A percentile compares a stretch with the other conserved stretches of the same genome.
Evolutionary conservation across 257 asterid genomes (phyloP).

Genomic region (Ligustrum vulgare): DNA sequence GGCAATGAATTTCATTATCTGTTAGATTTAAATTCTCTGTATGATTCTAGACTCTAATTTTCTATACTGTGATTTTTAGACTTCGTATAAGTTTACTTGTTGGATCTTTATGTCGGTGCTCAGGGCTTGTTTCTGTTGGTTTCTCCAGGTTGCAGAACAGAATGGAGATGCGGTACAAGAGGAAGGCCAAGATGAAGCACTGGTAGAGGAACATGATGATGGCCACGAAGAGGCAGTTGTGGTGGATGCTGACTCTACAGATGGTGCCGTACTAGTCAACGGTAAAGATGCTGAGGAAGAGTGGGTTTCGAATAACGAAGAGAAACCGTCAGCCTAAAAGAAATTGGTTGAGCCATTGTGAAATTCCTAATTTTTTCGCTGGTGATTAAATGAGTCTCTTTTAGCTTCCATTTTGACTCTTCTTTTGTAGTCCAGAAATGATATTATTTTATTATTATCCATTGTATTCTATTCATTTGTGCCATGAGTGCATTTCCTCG

Average conservation of each 20-base stretch:
- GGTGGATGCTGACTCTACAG: slow-evolving; percentile 82
- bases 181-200: slow-evolving; percentile 40
- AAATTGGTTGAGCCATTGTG: slow-evolving; percentile 72
- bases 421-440: slow-evolving; percentile 27
- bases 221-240: slow-evolving; percentile 71
- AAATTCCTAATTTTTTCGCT: slow-evolving; percentile 62
- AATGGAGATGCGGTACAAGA: slow-evolving; percentile 60
- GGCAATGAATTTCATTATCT: not conserved
- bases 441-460: not conserved
- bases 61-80: not conserved
- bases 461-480: slow-evolving; percentile 19
- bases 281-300: slow-evolving; percentile 81
- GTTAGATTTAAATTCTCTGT: not conserved
- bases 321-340: slow-evolving; percentile 81
- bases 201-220: slow-evolving; percentile 53
- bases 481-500: slow-evolving; percentile 24
- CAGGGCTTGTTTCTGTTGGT: slow-evolving; percentile 13
- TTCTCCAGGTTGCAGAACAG: slow-evolving; percentile 47
- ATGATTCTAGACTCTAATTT: slow-evolving; percentile 4
- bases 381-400: slow-evolving; percentile 76
- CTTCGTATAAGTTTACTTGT: not conserved
- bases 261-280: slow-evolving; percentile 71
- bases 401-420: slow-evolving; percentile 37
- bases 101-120: slow-evolving; percentile 3
- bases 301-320: slow-evolving; percentile 94